A percentile compares a stretch with the other conserved stretches of the same genome.
Evolutionary conservation across 306 rosid species (phyloP).

Genomic region (Neltuma alba): DNA sequence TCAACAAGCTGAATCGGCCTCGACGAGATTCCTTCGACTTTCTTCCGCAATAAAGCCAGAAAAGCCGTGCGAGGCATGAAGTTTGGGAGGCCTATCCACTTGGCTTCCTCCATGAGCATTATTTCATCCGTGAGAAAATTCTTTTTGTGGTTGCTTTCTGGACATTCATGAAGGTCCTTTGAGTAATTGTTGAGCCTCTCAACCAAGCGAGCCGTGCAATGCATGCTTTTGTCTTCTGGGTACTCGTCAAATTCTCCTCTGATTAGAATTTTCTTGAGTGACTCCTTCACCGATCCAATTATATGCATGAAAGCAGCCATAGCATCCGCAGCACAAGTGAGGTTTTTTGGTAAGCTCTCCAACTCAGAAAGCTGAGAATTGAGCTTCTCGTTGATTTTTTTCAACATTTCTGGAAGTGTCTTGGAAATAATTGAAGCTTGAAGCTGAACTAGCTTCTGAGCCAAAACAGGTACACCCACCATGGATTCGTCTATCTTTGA

Average conservation of each 20-base stretch:
- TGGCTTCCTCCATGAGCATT: slow-evolving; percentile 44
- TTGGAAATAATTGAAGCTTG: too few relatives aligned
- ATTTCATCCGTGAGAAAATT: slow-evolving; percentile 48
- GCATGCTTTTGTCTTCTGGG: slow-evolving; percentile 30
- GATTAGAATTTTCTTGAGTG: slow-evolving; percentile 45
- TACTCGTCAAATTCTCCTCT: slow-evolving; percentile 52
- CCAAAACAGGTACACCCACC: too few relatives aligned
- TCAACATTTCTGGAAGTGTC: too few relatives aligned
- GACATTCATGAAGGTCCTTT: neutral
- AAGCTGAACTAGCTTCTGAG: too few relatives aligned
- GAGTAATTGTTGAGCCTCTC: slow-evolving; percentile 37
- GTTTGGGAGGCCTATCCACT: slow-evolving; percentile 50
- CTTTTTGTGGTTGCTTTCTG: slow-evolving; percentile 13
- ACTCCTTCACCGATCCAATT: too few relatives aligned
- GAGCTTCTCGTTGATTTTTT: too few relatives aligned
- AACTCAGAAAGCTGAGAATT: too few relatives aligned
- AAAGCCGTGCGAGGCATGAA: slow-evolving; percentile 55
- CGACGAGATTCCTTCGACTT: slow-evolving; percentile 34
- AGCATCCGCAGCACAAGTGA: too few relatives aligned
- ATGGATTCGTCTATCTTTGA: too few relatives aligned
- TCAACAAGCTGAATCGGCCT: slow-evolving; percentile 43
- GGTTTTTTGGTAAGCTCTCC: too few relatives aligned
- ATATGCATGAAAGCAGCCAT: too few relatives aligned
- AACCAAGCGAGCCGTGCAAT: slow-evolving; percentile 47
- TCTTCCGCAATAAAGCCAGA: slow-evolving; percentile 30